A percentile compares a stretch with the other conserved stretches of the same genome.
phyloP scores from a whole-genome alignment of 2,329 filamentous ascomycete genomes.

The Chaetothyriales sp. region DNA sequence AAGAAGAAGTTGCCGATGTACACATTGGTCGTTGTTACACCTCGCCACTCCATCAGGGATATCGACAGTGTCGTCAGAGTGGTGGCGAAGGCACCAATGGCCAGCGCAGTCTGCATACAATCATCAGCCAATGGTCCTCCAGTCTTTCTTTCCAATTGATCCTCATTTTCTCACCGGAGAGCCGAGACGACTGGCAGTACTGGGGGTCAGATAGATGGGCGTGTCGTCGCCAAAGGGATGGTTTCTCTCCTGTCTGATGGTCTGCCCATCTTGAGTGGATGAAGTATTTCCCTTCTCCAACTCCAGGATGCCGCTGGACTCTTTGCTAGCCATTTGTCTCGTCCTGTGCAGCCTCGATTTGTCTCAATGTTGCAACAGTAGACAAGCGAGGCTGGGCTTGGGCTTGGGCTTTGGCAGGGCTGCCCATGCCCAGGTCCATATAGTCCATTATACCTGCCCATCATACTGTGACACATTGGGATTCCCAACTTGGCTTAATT shows the following conservation, averaged over 20 bases:
- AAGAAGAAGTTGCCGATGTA: constrained; percentile 43
- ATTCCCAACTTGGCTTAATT: neutral
- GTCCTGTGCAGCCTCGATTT: neutral
- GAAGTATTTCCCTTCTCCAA: neutral
- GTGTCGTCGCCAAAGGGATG: neutral
- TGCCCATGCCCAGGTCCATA: no score
- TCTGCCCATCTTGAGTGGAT: neutral
- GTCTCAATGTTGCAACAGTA: neutral
- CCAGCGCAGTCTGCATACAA: neutral
- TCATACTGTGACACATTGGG: neutral
- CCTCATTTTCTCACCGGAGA: neutral
- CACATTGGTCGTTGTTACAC: constrained; percentile 35
- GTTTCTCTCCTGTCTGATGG: neutral
- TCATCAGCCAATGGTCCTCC: no score
- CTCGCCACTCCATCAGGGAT: constrained; percentile 38
- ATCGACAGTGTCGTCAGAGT: constrained; percentile 7
- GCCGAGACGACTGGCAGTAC: neutral
- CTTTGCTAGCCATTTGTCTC: neutral
- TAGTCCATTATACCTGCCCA: neutral
- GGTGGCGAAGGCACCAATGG: constrained; percentile 9
- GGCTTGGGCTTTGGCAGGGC: no score
- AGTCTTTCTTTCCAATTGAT: no score
- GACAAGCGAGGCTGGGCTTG: neutral
- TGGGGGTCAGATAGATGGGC: neutral
- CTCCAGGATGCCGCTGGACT: neutral